Base-by-base conservation (phyloP, 1,284 basidiomycete species). In the Athelia sp. region DNA sequence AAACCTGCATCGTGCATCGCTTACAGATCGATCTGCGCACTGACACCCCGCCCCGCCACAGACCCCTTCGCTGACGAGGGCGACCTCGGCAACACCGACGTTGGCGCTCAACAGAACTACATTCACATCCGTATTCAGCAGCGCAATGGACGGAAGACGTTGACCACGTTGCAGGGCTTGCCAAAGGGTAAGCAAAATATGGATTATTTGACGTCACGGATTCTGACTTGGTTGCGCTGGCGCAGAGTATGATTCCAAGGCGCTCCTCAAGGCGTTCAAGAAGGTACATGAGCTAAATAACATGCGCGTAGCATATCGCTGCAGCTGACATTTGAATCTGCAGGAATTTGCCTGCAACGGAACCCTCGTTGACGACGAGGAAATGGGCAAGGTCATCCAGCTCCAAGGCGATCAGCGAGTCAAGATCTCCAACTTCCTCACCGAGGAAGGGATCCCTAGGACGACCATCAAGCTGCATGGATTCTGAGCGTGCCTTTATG, bases 341-440 rank as follows among this genome's bases (percentile, higher is more conserved):
- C 4, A 97, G 91, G 94, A 98, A 77, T 98, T 99, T 62, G 97
- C 97, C 55, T 99, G 97, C 80, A 99, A 99, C 75, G 97, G 97
- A 58, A 97, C 91, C 55, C 81, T 99, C 62, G 92, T 98, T 60
- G 92, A 97, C 56, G 93, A 97, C 75, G 90, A 93, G 71, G 93
- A 97, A 74, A 86, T 94, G 73, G 97, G 97, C 52, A 83, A 96
- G 74, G 92, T 99, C 66, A 95, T 99, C 67, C 97, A 99, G 75
- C 86, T 99, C 59, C 97, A 99, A 72, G 97, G 97, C 58, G 97
- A 99, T 74, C 97, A 99, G 73, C 86, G 97, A 55, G 68, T 79
- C 67, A 93, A 96, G 81, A 95, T 97, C 62, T 82, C 82, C 60
- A 80, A 77, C 53, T 96, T 97, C 79, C 83, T 98, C 55, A 76